Conservation (phyloP, 2,329 filamentous ascomycete species). For the Fusarium verticillioides region DNA sequence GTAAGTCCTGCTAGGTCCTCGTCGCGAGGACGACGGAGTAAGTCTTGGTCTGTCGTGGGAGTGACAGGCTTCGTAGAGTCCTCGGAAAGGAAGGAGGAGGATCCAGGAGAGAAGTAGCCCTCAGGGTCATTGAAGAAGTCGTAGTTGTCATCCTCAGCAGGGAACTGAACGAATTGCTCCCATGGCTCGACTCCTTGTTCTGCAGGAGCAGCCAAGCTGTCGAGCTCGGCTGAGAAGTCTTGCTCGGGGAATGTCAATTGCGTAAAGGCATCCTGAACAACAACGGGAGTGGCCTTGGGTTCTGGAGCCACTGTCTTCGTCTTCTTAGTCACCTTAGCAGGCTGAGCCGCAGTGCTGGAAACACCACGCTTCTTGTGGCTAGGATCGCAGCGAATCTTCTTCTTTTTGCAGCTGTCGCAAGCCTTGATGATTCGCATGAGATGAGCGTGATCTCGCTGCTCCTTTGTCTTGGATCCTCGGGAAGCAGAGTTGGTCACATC, state of each 20-base stretch:
- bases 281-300: constrained; percentile 16
- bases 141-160: constrained; percentile 53
- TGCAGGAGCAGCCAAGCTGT: constrained; percentile 27
- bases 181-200: constrained; percentile 48
- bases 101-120: constrained; percentile 55
- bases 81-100: constrained; percentile 43
- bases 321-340: constrained; percentile 57
- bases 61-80: constrained; percentile 45
- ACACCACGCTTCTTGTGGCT: constrained; percentile 64
- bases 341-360: constrained; percentile 46
- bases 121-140: constrained; percentile 60
- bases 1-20: constrained; percentile 8
- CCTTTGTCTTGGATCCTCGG: constrained; percentile 73
- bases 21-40: not conserved
- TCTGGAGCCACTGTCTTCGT: constrained; percentile 44
- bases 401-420: constrained; percentile 70
- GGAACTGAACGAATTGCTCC: constrained; percentile 60
- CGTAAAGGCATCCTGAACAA: constrained; percentile 17
- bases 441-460: constrained; percentile 74
- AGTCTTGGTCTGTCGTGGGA: constrained; percentile 41
- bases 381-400: constrained; percentile 72
- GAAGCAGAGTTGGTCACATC: constrained; percentile 73
- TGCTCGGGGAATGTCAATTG: constrained; percentile 31
- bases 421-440: constrained; percentile 75
- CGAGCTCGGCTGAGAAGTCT: constrained; percentile 40